Evolutionary conservation across 768 basidiomycete species (phyloP), one percentile per base, ranked within the genome.

Genomic region (Albatrellus ellisii): DNA sequence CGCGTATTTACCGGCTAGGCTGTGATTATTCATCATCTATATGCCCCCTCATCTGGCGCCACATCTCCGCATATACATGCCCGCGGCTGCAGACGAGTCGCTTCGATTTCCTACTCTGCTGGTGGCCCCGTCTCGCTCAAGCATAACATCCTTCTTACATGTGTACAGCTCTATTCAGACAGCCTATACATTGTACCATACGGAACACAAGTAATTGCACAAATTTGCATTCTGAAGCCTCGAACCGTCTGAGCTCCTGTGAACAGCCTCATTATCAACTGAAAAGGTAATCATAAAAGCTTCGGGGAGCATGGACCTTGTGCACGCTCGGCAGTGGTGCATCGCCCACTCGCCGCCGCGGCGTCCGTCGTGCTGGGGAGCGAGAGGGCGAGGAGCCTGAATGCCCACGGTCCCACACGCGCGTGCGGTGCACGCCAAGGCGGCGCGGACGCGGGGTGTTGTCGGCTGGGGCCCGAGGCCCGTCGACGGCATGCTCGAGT

Each of bases 361-460:
- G n/a, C n/a, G 59, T 49, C 40, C 60, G 50, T 37, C 75, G 58
- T 6, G 59, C 66, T 22, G 75, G 75, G 0, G 75, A 77, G 21
- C 72, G 63, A 3, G 72, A 73, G 10, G 70, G 75, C 0, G 74
- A 75, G 4, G 73, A 74, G 3, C 69, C 50, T 1, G 70, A 66
- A 44, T 57, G 44, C 51, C 56, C 50, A 27, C 56, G 54, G 11
- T 59, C 52, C 46, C 61, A 45, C 24, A 59, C 41, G 46, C 59
- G 51, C 43, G 61, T 55, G 20, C 56, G 54, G 29, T 62, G 49
- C 27, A 34, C 50, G 51, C 29, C 42, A 41, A 47, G 39, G 26
- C 49, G 53, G 43, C 44, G 51, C 47, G 21, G 52, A 14, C 50
- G 36, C 45, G 54, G 53, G 22, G 55, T 52, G 10, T 45, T 36